Percentiles rank a stretch among this genome's conserved stretches.
phyloP scores from a whole-genome alignment of 2,329 filamentous ascomycete genomes.

The Cladophialophora immunda region DNA sequence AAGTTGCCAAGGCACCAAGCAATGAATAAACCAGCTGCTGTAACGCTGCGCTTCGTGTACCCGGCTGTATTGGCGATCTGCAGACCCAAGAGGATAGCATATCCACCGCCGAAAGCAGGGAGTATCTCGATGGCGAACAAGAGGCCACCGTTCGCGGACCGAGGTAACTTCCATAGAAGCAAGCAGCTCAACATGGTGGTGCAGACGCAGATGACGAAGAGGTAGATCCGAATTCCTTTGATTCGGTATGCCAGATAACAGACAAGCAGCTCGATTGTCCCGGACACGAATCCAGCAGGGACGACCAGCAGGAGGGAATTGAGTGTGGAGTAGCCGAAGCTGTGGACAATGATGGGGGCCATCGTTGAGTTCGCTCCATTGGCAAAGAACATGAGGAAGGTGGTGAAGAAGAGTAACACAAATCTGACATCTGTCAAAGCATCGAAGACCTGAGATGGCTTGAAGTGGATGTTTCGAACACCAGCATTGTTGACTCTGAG shows the following conservation, averaged over 20 bases:
- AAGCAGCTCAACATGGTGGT: constrained; percentile 54
- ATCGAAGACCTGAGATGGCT: constrained; percentile 66
- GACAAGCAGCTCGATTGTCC: constrained; percentile 51
- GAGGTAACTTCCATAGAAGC: constrained; percentile 56
- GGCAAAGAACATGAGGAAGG: constrained; percentile 73
- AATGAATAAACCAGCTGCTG: constrained; percentile 36
- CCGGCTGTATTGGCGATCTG: constrained; percentile 49
- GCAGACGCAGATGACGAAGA: constrained; percentile 52
- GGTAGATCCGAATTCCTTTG: constrained; percentile 47
- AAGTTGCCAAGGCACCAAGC: constrained; percentile 44
- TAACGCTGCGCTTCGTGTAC: constrained; percentile 41
- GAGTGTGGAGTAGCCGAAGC: constrained; percentile 71
- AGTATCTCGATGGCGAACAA: constrained; percentile 62
- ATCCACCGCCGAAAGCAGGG: constrained; percentile 55
- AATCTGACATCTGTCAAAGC: constrained; percentile 67
- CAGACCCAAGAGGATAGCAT: constrained; percentile 61
- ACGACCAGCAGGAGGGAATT: constrained; percentile 70
- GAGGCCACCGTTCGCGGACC: constrained; percentile 52
- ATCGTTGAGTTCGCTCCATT: constrained; percentile 76
- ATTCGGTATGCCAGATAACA: constrained; percentile 53
- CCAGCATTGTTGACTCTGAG: constrained; percentile 70
- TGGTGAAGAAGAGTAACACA: constrained; percentile 71
- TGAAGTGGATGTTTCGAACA: constrained; percentile 68
- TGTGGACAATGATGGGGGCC: constrained; percentile 74
- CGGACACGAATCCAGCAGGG: constrained; percentile 48